Base-by-base conservation (phyloP, 345 rosid genomes). In the Turnera subulata region DNA sequence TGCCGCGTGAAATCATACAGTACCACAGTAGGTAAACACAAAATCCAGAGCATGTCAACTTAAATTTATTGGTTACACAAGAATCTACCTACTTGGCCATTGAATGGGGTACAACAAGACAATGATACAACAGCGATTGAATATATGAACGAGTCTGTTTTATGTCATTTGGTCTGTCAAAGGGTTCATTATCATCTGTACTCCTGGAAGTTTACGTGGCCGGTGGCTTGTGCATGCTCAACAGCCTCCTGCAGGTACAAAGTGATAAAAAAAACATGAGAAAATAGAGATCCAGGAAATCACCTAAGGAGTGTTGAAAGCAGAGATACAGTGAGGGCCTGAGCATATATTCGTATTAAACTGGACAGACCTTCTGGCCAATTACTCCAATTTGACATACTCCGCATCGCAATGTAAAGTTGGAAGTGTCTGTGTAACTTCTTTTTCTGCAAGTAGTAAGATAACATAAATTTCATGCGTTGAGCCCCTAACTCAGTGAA, bases 151-250 rank as follows among this genome's bases (percentile, higher is more conserved):
- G n/a, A n/a, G n/a, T n/a, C n/a, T n/a, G n/a, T n/a, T n/a, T n/a
- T n/a, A n/a, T n/a, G n/a, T n/a, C n/a, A 42, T 2, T 42, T 16
- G 15, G 45, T 42, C 45, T 42, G n/a, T 42, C 45, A 8, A 4
- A 42, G 45, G 35, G 5, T 29, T 29, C 35, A 4, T 42, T 23
- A 25, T 64, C 63, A 58, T 50, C 53, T 61, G 17, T 59, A 64
- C 62, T 93, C 97, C 72, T 93, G 96, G 64, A 89, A 93, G 74
- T 87, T 93, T 47, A 76, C 90, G 80, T 93, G 97, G 54, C 96
- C 97, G 5, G 96, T 89, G 37, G 94, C 94, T 72, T 81, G 91
- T 21, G 99, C 96, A 77, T 93, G 96, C 67, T 85, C 96, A 66
- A 65, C 82, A 39, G 97, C 97, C 74, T 89, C 96, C 97, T 93